phyloP scores from a whole-genome alignment of 2,329 filamentous ascomycete genomes.

The Ceratocystis variospora region DNA sequence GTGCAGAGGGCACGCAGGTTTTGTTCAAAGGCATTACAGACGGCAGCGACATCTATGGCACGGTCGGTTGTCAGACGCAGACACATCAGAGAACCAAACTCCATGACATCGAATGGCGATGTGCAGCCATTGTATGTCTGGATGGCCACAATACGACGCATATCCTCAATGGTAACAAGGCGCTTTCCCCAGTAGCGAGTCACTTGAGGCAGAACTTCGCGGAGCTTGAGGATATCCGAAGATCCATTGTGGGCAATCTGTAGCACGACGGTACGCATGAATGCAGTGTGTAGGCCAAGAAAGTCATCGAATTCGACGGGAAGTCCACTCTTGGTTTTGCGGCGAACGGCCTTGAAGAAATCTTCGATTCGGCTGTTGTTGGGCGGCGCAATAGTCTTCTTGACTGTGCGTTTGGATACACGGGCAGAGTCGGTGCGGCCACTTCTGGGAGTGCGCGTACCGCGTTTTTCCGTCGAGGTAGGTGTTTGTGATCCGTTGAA shows the following conservation, averaged over 20 bases:
- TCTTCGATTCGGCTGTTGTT: constrained; percentile 28
- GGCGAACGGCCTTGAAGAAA: constrained; percentile 25
- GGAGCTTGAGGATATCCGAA: constrained; percentile 48
- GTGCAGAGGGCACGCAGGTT: constrained; percentile 38
- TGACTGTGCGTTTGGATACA: constrained; percentile 16
- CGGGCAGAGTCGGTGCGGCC: constrained; percentile 17
- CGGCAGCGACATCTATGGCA: constrained; percentile 35
- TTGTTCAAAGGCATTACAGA: constrained; percentile 41
- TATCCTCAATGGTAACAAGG: constrained; percentile 48
- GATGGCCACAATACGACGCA: constrained; percentile 54
- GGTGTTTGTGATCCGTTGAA: constrained; percentile 8
- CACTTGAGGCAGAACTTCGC: constrained; percentile 46
- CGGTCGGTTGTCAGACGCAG: constrained; percentile 28
- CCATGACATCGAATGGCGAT: constrained; percentile 34
- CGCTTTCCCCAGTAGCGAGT: constrained; percentile 61
- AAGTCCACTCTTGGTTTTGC: constrained; percentile 27
- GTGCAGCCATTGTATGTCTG: constrained; percentile 27
- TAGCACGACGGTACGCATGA: constrained; percentile 53
- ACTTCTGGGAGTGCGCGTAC: constrained; percentile 18
- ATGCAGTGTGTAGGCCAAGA: constrained; percentile 49
- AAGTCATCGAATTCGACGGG: constrained; percentile 45
- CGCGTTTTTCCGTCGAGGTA: constrained; percentile 14
- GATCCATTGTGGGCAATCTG: constrained; percentile 57
- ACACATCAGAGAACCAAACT: constrained; percentile 44
- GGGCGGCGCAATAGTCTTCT: constrained; percentile 18